Base-by-base conservation (phyloP, 768 basidiomycete genomes). In the Leccinum arenicola region DNA sequence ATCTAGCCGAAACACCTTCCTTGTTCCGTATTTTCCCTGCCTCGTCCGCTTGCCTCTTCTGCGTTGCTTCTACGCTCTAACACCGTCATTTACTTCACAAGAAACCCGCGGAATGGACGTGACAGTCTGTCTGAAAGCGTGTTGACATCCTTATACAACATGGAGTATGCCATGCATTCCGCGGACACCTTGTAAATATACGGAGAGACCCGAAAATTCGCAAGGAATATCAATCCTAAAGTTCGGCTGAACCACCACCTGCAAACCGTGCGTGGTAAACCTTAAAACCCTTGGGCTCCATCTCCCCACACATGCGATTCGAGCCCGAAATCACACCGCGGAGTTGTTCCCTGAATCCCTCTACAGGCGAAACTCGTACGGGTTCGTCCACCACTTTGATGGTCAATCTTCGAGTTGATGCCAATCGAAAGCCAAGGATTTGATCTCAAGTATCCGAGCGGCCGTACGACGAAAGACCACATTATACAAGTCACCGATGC, bases 11-110 rank as follows among this genome's bases (percentile, higher is more conserved):
- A 5, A 23, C 50, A 17, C 33, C 31, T 36, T 27, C 56, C 45
- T n/a, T 58, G 56, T 58, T 66, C 69, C 68, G 63, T 36, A 14
- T 60, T 56, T 36, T 70, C 61, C 64, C 71, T 73, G 14, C 8
- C 17, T 50, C 10, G 23, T 48, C 6, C 12, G 21, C 19, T 23
- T 23, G 3, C 45, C 19, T 48, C 23, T 48, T 25, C 21, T 48
- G 21, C 66, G 66, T 52, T 51, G 25, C 23, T 48, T 25, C 21
- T 48, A 21, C 66, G 66, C 54, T 51, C 57, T 60, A 68, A 50
- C 58, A 52, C 66, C 64, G 59, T 52, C 35, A 17, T 25, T 50
- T 14, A 10, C 40, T 43, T n/a, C 40, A 43, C 40, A 43, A n/a
- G n/a, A n/a, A 43, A n/a, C 21, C 47, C 47, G 45, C 17, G 6